Conservation (phyloP, 306 rosid genomes). For the Vigna trinervia region DNA sequence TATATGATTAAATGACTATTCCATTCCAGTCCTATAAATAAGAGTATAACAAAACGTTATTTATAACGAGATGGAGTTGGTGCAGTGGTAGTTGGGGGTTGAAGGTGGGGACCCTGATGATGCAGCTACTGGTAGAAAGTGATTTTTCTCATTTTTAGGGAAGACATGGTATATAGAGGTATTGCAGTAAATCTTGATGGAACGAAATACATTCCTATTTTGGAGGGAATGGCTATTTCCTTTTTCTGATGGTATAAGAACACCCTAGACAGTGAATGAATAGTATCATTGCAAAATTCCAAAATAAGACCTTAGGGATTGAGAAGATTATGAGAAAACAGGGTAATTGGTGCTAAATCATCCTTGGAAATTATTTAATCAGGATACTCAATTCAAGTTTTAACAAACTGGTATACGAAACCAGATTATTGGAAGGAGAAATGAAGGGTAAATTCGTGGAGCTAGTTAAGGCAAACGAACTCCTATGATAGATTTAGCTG, state of each 20-base stretch:
- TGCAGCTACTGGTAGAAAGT: background rate
- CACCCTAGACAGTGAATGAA: conserved; percentile 16
- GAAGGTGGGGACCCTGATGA: conserved; percentile 37
- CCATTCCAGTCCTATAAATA: conserved; percentile 15
- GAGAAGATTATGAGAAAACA: conserved; percentile 35
- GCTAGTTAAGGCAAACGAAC: conserved; percentile 33
- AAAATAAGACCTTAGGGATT: conserved; percentile 4
- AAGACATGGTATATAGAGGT: conserved; percentile 20
- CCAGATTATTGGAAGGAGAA: conserved; percentile 18
- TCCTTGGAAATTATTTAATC: conserved; percentile 30
- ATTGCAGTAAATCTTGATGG: conserved; percentile 2
- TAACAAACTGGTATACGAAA: conserved; percentile 23
- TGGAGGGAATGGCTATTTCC: conserved; percentile 33
- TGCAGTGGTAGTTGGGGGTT: conserved; percentile 23
- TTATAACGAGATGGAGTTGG: conserved; percentile 18
- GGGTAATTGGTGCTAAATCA: conserved; percentile 13
- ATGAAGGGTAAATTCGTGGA: conserved; percentile 25
- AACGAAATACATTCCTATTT: conserved; percentile 27
- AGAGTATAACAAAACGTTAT: background rate
- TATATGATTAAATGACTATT: conserved; percentile 24
- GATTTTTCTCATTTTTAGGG: conserved; percentile 9
- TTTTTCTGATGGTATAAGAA: background rate
- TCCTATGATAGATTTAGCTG: conserved; percentile 8
- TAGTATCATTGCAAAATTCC: conserved; percentile 33
- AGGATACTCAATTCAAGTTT: conserved; percentile 26